Conservation (phyloP, 768 basidiomycete genomes). For the Hygrocybe coccinea region DNA sequence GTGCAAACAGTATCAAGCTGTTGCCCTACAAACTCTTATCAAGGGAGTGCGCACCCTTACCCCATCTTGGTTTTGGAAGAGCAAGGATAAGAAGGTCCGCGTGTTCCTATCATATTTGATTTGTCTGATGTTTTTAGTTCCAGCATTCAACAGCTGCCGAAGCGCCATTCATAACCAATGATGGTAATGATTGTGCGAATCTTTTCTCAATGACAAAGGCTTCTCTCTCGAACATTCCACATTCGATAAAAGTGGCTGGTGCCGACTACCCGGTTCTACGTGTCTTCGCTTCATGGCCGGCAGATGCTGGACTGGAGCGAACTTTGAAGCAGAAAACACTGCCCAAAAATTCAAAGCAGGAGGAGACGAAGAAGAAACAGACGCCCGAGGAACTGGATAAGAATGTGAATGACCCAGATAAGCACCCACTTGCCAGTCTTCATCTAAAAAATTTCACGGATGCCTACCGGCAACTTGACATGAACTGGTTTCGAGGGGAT, state of each 20-base stretch:
- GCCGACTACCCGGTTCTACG: conserved; percentile 5
- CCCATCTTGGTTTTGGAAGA: conserved; percentile 10
- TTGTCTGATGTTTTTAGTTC: not conserved
- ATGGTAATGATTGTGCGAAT: not conserved
- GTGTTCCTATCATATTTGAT: not conserved
- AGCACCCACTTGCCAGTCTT: conserved; percentile 3
- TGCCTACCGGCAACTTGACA: not conserved
- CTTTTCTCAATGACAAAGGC: not conserved
- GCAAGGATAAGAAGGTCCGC: conserved; percentile 4
- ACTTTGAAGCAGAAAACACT: not conserved
- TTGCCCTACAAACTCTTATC: not conserved
- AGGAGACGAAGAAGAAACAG: not conserved
- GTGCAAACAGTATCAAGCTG: conserved; percentile 1
- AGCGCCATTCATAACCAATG: conserved; percentile 1
- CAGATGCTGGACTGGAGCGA: conserved; percentile 4
- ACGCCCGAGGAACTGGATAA: not conserved
- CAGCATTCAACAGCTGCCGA: not conserved
- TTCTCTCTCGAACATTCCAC: conserved; percentile 1
- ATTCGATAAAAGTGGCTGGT: not conserved
- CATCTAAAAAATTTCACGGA: conserved; percentile 1
- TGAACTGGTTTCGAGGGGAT: not conserved
- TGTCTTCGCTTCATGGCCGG: conserved; percentile 6
- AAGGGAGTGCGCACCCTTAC: conserved; percentile 6
- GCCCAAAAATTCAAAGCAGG: not conserved
- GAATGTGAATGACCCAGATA: not conserved